Base-by-base conservation (phyloP, 2,329 filamentous ascomycete genomes). In the Sporothrix dimorphospora region DNA sequence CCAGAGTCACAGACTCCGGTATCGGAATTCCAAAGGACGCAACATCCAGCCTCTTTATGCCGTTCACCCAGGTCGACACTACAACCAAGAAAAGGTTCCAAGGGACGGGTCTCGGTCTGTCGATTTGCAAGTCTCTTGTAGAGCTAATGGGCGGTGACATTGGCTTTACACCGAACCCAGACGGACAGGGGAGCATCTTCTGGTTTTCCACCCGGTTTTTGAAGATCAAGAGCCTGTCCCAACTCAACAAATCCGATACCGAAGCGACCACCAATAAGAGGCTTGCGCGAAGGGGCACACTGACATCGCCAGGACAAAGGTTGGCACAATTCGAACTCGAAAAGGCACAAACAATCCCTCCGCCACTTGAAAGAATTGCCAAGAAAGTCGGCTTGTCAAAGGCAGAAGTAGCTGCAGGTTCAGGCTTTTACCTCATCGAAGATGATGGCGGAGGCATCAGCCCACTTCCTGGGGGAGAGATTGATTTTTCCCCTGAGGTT, bases 11-110 rank as follows among this genome's bases (percentile, higher is more conserved):
- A 78, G 93, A 96, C 76, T 93, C 91, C 0, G 93, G 93, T 0
- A 94, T 96, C 67, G 93, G 93, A 6, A 94, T 96, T 42, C 90
- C 93, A 73, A n/a, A 47, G 2, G 90, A 94, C 53, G 88, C 4
- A 21, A 82, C 83, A 0, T 78, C 82, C 6, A 79, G 82, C 1
- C 82, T 90, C 0, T 98, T 98, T 82, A 94, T 98, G 82, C 98
- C 95, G 0, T 98, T 98, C 88, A 94, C 97, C 80, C 95, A 98
- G 83, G 95, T 95, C 21, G 96, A 98, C 80, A 94, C 94, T 49
- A 98, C 94, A 40, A 98, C 96, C 80, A 98, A 95, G 1, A 89
- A 94, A 76, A 95, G 97, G 79, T 98, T 98, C 80, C 94, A 95
- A 77, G 95, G 95, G 77, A 98, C 95, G 8, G 95, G 95, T 76